These are phyloP conservation scores for Alloascoidea africana DNA, from an alignment of 805 yeast species.

Conservation along the genomic window DNA sequence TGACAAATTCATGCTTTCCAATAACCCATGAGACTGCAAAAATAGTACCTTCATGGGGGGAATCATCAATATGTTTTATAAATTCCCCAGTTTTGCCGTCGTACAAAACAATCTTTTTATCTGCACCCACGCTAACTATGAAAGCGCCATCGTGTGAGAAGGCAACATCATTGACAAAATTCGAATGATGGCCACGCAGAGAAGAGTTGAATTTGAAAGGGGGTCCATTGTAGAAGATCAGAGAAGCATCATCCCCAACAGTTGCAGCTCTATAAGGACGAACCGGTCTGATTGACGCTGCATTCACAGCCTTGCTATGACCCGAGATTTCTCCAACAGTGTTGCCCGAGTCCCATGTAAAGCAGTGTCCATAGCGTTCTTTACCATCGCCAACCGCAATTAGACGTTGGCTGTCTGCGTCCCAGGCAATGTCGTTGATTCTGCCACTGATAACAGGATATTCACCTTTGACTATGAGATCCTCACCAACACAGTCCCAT, in stretches of 20 bases:
- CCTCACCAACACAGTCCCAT: constrained; percentile 56
- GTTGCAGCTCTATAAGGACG: constrained; percentile 93
- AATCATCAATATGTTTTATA: constrained; percentile 22
- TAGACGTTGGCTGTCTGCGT: constrained; percentile 68
- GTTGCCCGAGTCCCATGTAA: constrained; percentile 90
- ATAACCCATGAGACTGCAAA: constrained; percentile 59
- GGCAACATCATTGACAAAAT: constrained; percentile 66
- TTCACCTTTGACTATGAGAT: constrained; percentile 57
- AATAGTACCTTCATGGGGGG: constrained; percentile 62
- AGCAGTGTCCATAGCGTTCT: constrained; percentile 83
- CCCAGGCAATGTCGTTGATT: constrained; percentile 82
- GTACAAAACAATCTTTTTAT: constrained; percentile 59
- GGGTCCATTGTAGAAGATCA: constrained; percentile 82
- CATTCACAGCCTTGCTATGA: constrained; percentile 70
- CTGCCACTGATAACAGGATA: constrained; percentile 63
- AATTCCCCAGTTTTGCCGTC: constrained; percentile 83
- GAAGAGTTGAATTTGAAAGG: constrained; percentile 79
- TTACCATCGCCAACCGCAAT: constrained; percentile 94
- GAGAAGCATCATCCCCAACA: constrained; percentile 74
- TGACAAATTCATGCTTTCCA: constrained; percentile 42
- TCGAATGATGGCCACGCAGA: constrained; percentile 59
- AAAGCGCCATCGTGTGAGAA: constrained; percentile 71
- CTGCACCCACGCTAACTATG: constrained; percentile 74
- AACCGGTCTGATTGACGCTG: constrained; percentile 68
- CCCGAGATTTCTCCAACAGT: constrained; percentile 95